Evolutionary conservation across 2,329 filamentous ascomycete species (phyloP).

Genomic region (Coniella vitis): DNA sequence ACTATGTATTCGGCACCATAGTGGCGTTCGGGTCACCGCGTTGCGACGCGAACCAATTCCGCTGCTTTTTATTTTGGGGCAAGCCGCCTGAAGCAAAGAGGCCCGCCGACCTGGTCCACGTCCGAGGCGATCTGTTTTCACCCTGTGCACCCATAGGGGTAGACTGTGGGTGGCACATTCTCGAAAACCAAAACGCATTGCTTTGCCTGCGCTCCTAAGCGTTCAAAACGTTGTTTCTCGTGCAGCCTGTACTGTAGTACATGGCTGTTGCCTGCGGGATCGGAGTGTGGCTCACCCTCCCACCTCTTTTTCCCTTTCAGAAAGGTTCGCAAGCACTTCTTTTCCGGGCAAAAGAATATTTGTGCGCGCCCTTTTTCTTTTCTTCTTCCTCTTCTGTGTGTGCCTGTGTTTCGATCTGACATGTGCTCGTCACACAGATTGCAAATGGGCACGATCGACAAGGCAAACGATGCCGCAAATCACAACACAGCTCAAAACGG

Average conservation of each 20-base stretch:
- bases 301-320: too few relatives aligned
- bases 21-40: conserved; percentile 5
- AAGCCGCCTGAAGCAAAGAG: neutral
- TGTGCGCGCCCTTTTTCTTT: conserved; percentile 1
- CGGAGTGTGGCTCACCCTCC: neutral
- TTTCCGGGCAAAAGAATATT: conserved; percentile 1
- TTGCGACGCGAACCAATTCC: conserved; percentile 4
- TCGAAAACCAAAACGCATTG: too few relatives aligned
- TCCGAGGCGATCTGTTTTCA: conserved; percentile 3
- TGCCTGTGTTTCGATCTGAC: conserved; percentile 6
- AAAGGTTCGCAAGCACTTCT: conserved; percentile 6
- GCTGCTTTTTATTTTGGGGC: neutral
- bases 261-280: neutral
- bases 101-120: conserved; percentile 8
- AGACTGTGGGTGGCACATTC: too few relatives aligned
- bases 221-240: neutral
- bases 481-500: neutral
- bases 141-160: conserved; percentile 2
- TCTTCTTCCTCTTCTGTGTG: too few relatives aligned
- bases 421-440: conserved; percentile 5
- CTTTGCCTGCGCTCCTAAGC: neutral
- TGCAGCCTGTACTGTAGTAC: neutral
- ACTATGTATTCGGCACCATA: neutral
- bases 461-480: conserved; percentile 6
- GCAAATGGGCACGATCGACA: conserved; percentile 1